Evolutionary conservation across 2,329 filamentous ascomycete genomes (phyloP).

Genomic region (Alternaria metachromatica): DNA sequence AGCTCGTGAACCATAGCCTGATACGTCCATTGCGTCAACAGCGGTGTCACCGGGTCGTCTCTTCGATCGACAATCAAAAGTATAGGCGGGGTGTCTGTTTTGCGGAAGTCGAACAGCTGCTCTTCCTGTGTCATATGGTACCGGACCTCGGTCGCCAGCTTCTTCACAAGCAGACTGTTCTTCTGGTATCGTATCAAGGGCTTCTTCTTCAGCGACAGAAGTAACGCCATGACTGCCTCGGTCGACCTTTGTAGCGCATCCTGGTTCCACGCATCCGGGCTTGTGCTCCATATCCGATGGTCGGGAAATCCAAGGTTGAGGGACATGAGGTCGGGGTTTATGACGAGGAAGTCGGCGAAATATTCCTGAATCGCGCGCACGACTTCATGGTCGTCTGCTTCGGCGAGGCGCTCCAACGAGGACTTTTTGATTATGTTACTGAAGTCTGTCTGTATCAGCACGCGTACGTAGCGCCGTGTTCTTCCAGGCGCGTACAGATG

Average conservation of each 20-base stretch:
- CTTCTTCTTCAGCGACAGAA: slow-evolving; percentile 94
- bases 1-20: slow-evolving; percentile 99
- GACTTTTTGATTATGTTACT: slow-evolving; percentile 99
- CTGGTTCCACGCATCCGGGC: slow-evolving; percentile 86
- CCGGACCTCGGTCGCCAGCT: slow-evolving; percentile 88
- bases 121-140: slow-evolving; percentile 96
- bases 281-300: slow-evolving; percentile 80
- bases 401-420: slow-evolving; percentile 87
- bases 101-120: slow-evolving; percentile 93
- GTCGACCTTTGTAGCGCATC: slow-evolving; percentile 86
- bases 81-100: slow-evolving; percentile 92
- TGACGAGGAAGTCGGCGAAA: slow-evolving; percentile 93
- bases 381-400: slow-evolving; percentile 97
- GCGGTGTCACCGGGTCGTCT: slow-evolving; percentile 91
- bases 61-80: slow-evolving; percentile 87
- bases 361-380: slow-evolving; percentile 94
- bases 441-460: slow-evolving; percentile 66
- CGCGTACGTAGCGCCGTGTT: background rate
- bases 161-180: slow-evolving; percentile 88
- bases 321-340: slow-evolving; percentile 93
- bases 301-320: slow-evolving; percentile 75
- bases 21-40: slow-evolving; percentile 98
- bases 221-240: slow-evolving; percentile 82
- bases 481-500: slow-evolving; percentile 63
- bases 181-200: slow-evolving; percentile 92